phyloP scores from a whole-genome alignment of 2,329 filamentous ascomycete genomes.

The Botrytis squamosa region DNA sequence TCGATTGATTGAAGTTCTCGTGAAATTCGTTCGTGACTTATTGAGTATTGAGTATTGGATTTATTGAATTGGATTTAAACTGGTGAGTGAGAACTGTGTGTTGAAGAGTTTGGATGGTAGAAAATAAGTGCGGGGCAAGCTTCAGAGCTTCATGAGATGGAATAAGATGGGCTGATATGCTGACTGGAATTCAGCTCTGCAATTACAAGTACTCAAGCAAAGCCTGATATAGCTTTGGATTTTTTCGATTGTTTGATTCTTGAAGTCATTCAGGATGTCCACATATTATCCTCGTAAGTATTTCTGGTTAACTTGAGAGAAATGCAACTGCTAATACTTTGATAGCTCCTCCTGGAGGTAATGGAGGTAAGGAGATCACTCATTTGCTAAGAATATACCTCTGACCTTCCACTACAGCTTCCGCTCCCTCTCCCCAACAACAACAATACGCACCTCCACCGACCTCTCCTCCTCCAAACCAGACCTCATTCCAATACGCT shows the following conservation, averaged over 20 bases:
- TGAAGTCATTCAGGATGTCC: slow-evolving; percentile 31
- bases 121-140: slow-evolving; percentile 12
- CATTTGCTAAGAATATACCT: background rate
- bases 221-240: background rate
- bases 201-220: background rate
- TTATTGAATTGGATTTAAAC: background rate
- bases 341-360: slow-evolving; percentile 37
- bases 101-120: background rate
- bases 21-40: background rate
- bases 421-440: slow-evolving; percentile 24
- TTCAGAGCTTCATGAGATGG: slow-evolving; percentile 1
- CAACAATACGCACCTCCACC: slow-evolving; percentile 36
- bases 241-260: background rate
- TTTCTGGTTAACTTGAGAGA: slow-evolving; percentile 7
- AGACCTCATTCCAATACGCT: slow-evolving; percentile 35
- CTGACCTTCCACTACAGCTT: slow-evolving; percentile 21
- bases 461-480: slow-evolving; percentile 37
- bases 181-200: slow-evolving; percentile 9
- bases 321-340: slow-evolving; percentile 26
- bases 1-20: background rate
- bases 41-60: background rate
- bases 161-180: background rate
- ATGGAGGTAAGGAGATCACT: slow-evolving; percentile 28
- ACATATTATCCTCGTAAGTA: slow-evolving; percentile 40
- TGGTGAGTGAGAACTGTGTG: background rate